Evolutionary conservation across 2,329 filamentous ascomycete species (phyloP).

Genomic region (Botrytis porri): DNA sequence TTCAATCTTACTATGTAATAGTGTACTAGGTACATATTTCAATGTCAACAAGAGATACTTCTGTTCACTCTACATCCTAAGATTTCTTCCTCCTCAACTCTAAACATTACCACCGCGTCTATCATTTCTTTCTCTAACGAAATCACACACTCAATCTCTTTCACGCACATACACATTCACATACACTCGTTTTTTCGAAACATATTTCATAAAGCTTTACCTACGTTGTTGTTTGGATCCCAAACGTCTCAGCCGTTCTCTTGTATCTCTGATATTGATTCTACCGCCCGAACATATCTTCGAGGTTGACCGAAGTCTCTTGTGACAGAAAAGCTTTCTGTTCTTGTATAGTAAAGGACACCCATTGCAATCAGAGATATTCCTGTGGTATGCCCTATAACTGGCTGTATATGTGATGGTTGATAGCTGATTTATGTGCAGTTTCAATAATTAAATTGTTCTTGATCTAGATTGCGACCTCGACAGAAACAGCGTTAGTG

Average conservation of each 20-base stretch:
- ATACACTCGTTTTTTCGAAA: constrained; percentile 19
- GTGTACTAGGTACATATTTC: neutral
- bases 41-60: neutral
- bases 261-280: neutral
- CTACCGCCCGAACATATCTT: neutral
- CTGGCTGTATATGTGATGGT: neutral
- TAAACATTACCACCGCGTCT: constrained; percentile 9
- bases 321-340: neutral
- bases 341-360: neutral
- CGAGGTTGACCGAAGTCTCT: neutral
- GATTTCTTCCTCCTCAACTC: neutral
- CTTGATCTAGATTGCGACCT: neutral
- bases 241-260: neutral
- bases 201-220: neutral
- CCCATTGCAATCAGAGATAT: neutral
- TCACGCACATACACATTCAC: neutral
- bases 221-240: neutral
- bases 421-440: neutral
- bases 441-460: neutral
- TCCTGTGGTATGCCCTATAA: neutral
- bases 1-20: constrained; percentile 6
- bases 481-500: neutral
- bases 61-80: neutral
- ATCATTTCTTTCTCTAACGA: constrained; percentile 17
- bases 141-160: neutral